Conservation (phyloP, 768 basidiomycete genomes). For the Cantharellus anzutake region DNA sequence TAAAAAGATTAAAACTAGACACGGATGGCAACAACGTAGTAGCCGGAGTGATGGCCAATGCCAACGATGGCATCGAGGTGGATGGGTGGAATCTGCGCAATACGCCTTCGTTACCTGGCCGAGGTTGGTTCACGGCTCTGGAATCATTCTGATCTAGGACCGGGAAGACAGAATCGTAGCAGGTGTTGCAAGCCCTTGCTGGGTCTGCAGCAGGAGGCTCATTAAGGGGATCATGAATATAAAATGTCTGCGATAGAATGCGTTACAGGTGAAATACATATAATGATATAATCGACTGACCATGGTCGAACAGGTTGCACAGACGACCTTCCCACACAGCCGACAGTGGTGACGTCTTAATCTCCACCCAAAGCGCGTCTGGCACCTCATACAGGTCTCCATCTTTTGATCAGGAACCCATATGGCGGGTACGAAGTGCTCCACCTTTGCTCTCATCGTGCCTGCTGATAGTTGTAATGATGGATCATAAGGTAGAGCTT, state of each 20-base stretch:
- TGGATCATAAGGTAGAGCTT: slow-evolving; percentile 51
- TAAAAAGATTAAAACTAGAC: too few species aligned
- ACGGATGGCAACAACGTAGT: neutral
- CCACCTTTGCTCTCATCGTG: slow-evolving; percentile 25
- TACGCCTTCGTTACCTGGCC: neutral
- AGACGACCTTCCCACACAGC: slow-evolving; percentile 72
- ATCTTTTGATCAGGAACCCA: slow-evolving; percentile 84
- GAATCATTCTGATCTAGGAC: slow-evolving; percentile 3
- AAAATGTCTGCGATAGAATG: slow-evolving; percentile 45
- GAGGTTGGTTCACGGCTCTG: neutral
- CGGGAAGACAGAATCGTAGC: slow-evolving; percentile 76
- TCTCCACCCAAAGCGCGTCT: slow-evolving; percentile 49
- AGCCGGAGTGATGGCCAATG: slow-evolving; percentile 11
- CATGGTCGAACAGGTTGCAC: slow-evolving; percentile 62
- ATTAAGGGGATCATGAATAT: slow-evolving; percentile 37
- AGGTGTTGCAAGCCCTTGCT: slow-evolving; percentile 68
- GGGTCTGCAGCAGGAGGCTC: slow-evolving; percentile 32
- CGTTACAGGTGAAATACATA: neutral
- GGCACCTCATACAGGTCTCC: slow-evolving; percentile 73
- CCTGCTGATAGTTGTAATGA: slow-evolving; percentile 22
- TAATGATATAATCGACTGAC: slow-evolving; percentile 23
- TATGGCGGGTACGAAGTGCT: slow-evolving; percentile 75
- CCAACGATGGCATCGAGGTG: slow-evolving; percentile 50
- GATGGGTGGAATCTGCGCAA: neutral
- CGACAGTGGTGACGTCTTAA: slow-evolving; percentile 73